Conservation (phyloP, 1,284 basidiomycete genomes). For the Gymnopus androsaceus region DNA sequence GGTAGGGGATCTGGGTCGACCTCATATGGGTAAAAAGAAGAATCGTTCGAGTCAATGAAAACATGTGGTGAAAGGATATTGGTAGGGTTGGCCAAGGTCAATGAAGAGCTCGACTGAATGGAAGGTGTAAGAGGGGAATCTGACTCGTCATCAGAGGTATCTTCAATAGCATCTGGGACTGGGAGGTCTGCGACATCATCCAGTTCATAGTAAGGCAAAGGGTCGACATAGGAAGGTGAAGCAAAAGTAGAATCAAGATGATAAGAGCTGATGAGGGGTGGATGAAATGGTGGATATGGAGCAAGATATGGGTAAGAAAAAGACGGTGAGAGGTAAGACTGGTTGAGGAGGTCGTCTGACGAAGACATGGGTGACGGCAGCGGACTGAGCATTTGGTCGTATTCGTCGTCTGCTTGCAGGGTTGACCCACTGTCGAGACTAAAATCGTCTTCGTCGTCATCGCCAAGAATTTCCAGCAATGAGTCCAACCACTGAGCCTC, state of each 20-base stretch:
- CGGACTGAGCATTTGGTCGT: constrained; percentile 58
- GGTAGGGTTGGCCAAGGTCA: constrained; percentile 49
- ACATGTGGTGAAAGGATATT: constrained; percentile 55
- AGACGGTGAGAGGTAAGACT: constrained; percentile 50
- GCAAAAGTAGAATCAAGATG: constrained; percentile 40
- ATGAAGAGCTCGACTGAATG: constrained; percentile 46
- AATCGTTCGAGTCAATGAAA: constrained; percentile 59
- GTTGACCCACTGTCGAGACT: constrained; percentile 7
- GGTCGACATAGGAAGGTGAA: constrained; percentile 42
- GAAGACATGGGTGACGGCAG: constrained; percentile 68
- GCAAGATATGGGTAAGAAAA: constrained; percentile 47
- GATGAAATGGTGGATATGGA: constrained; percentile 65
- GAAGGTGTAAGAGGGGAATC: constrained; percentile 68
- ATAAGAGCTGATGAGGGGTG: constrained; percentile 53
- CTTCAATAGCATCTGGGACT: constrained; percentile 78
- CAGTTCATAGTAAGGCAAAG: constrained; percentile 60
- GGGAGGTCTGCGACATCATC: constrained; percentile 67
- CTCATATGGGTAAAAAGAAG: constrained; percentile 54
- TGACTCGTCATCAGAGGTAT: constrained; percentile 80
- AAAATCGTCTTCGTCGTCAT: constrained; percentile 56
- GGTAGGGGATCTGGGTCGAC: constrained; percentile 68
- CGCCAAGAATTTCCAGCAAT: constrained; percentile 66
- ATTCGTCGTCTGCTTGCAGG: constrained; percentile 54
- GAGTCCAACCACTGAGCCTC: constrained; percentile 82
- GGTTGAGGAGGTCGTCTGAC: constrained; percentile 65